Conservation (phyloP, 106 monocot species). For the Phalaenopsis aphrodite region DNA sequence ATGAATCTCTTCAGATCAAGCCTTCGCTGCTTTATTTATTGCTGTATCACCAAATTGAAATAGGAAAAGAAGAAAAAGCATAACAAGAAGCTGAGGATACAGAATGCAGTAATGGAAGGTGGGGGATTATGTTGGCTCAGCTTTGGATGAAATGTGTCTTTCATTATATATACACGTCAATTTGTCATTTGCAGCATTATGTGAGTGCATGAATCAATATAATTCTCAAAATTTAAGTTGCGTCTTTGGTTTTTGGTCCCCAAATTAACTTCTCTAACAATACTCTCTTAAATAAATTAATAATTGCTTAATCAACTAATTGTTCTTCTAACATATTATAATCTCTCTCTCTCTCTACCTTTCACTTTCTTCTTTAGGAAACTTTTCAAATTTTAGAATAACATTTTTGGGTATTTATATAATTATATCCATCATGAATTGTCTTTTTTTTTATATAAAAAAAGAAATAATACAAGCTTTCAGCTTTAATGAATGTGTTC, state of each 20-base stretch:
- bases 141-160: not conserved
- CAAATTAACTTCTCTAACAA: not conserved
- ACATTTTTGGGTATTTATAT: too few relatives aligned
- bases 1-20: not conserved
- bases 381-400: too few relatives aligned
- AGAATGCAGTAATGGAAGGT: not conserved
- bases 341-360: not conserved
- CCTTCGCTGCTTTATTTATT: not conserved
- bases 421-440: too few relatives aligned
- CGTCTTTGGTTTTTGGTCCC: not conserved
- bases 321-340: not conserved
- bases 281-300: not conserved
- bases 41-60: not conserved
- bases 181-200: not conserved
- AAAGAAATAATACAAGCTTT: too few relatives aligned
- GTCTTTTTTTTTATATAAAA: too few relatives aligned
- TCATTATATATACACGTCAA: conserved; percentile 1
- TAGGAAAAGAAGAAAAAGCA: not conserved
- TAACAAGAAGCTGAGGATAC: too few relatives aligned
- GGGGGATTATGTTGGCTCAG: not conserved
- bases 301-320: not conserved
- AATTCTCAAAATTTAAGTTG: not conserved
- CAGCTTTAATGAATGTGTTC: too few relatives aligned
- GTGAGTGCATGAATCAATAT: not conserved
- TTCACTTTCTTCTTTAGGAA: not conserved